Conservation (phyloP, 768 basidiomycete genomes). For the Boletellus ananiceps region DNA sequence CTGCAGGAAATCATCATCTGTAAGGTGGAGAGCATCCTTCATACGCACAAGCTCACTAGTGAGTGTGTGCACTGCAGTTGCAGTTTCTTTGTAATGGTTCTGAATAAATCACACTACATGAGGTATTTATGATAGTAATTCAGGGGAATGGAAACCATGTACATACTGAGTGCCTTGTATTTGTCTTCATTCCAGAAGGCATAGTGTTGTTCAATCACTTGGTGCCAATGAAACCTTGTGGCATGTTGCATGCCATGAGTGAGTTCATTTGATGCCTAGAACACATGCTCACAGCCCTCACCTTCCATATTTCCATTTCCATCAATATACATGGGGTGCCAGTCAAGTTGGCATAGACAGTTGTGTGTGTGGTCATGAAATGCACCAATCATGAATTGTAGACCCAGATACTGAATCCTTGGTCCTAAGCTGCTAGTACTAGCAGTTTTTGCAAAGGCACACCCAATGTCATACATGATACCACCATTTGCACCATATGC, state of each 20-base stretch:
- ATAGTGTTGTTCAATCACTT: background rate
- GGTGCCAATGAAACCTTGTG: background rate
- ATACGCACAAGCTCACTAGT: too few relatives aligned
- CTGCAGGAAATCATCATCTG: too few relatives aligned
- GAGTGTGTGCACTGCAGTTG: too few relatives aligned
- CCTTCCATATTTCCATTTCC: background rate
- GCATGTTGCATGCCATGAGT: background rate
- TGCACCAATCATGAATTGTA: background rate
- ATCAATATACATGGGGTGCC: slow-evolving; percentile 1
- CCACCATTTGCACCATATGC: background rate
- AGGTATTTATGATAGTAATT: too few relatives aligned
- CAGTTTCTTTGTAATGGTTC: too few relatives aligned
- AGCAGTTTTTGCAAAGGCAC: background rate
- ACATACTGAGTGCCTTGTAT: background rate
- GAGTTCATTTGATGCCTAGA: background rate
- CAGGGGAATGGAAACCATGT: background rate
- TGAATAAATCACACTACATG: too few relatives aligned
- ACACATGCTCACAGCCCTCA: slow-evolving; percentile 3
- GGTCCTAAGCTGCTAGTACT: background rate
- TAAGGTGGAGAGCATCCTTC: too few relatives aligned
- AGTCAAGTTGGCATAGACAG: background rate
- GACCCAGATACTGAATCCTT: background rate
- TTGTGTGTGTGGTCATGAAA: slow-evolving; percentile 9
- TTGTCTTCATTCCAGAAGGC: slow-evolving; percentile 1
- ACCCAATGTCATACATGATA: background rate